These are phyloP conservation scores for Agastache rugosa DNA, from an alignment of 257 asterid species.

Conservation along the genomic window DNA sequence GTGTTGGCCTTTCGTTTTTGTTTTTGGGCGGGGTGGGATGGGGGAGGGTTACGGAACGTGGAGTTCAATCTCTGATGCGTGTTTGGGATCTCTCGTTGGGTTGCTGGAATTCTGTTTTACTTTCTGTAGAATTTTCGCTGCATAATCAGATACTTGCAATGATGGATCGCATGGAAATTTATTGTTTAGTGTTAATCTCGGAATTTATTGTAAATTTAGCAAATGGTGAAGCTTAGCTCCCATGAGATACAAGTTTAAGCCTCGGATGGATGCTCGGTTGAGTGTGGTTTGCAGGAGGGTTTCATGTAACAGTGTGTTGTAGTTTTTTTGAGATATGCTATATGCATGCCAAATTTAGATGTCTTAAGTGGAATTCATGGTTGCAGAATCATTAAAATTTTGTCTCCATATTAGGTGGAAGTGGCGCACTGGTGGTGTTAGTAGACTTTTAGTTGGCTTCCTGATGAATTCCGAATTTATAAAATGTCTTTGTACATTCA, in stretches of 20 bases:
- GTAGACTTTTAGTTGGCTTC: conserved; percentile 6
- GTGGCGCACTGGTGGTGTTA: conserved; percentile 4
- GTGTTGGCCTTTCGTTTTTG: neutral
- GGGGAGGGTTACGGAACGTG: no score
- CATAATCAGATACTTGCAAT: neutral
- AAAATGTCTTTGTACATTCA: neutral
- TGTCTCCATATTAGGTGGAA: neutral
- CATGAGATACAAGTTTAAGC: conserved; percentile 8
- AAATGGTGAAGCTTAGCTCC: conserved; percentile 10
- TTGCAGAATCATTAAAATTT: neutral
- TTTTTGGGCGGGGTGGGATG: neutral
- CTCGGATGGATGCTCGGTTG: neutral
- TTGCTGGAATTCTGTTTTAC: conserved; percentile 25
- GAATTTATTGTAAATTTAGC: conserved; percentile 12
- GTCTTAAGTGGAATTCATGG: neutral
- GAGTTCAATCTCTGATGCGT: conserved; percentile 29
- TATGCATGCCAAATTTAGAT: conserved; percentile 14
- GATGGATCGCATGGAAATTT: conserved; percentile 7
- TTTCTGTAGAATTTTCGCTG: conserved; percentile 9
- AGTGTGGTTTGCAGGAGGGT: conserved; percentile 11
- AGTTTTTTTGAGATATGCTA: conserved; percentile 4
- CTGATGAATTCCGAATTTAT: neutral
- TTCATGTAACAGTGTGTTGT: neutral
- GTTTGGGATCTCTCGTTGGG: conserved; percentile 33
- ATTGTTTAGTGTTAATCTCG: neutral